Conservation (phyloP, 2,329 filamentous ascomycete genomes). For the Sphaceloma murrayae region DNA sequence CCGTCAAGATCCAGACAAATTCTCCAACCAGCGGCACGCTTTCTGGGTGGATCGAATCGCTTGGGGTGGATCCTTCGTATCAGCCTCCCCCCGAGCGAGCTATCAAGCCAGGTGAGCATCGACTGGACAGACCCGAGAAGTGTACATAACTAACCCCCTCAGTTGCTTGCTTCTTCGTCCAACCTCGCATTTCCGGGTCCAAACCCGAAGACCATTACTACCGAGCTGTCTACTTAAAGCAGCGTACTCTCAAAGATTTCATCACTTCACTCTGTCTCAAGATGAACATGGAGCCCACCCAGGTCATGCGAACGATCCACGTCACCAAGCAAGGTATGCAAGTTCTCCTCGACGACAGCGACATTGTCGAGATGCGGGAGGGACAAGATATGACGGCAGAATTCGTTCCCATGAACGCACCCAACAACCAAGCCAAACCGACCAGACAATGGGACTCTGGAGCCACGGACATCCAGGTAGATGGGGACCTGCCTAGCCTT, state of each 20-base stretch:
- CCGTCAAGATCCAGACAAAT: slow-evolving; percentile 47
- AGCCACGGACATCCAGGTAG: slow-evolving; percentile 38
- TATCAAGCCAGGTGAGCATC: slow-evolving; percentile 52
- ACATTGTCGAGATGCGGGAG: slow-evolving; percentile 72
- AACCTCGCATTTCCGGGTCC: slow-evolving; percentile 44
- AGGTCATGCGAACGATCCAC: slow-evolving; percentile 61
- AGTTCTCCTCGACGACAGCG: slow-evolving; percentile 83
- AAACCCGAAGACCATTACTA: slow-evolving; percentile 54
- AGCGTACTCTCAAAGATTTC: slow-evolving; percentile 67
- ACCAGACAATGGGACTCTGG: slow-evolving; percentile 44
- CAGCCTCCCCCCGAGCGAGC: slow-evolving; percentile 64
- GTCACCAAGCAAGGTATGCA: slow-evolving; percentile 66
- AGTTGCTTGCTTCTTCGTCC: slow-evolving; percentile 83
- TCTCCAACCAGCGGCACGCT: slow-evolving; percentile 55
- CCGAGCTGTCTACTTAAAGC: slow-evolving; percentile 74
- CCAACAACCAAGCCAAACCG: slow-evolving; percentile 34
- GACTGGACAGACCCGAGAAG: slow-evolving; percentile 7
- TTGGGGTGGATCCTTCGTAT: slow-evolving; percentile 82
- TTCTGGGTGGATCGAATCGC: slow-evolving; percentile 78
- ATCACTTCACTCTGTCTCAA: slow-evolving; percentile 64
- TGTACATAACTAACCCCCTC: slow-evolving; percentile 25
- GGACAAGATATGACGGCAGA: slow-evolving; percentile 79
- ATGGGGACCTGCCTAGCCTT: slow-evolving; percentile 37
- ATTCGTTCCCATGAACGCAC: slow-evolving; percentile 52
- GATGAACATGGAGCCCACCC: slow-evolving; percentile 65